phyloP scores from a whole-genome alignment of 306 rosid species.

The Cucurbita argyrosperma region DNA sequence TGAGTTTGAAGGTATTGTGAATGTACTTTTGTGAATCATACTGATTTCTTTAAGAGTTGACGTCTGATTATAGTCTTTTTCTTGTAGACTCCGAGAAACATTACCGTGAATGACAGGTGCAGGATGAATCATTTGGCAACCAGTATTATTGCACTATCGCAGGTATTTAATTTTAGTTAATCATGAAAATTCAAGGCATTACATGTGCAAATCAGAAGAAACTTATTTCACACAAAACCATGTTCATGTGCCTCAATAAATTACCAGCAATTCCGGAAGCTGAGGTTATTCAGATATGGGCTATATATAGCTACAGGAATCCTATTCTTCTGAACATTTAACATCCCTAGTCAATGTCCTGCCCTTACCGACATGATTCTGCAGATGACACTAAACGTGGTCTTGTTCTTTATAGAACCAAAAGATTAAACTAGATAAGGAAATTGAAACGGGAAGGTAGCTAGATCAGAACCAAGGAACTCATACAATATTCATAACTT shows the following conservation, averaged over 20 bases:
- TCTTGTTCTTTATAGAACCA: background rate
- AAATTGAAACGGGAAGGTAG: background rate
- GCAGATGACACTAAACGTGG: background rate
- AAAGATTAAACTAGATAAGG: background rate
- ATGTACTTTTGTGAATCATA: constrained; percentile 4
- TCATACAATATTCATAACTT: background rate
- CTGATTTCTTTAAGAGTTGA: background rate
- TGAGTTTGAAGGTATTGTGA: constrained; percentile 65
- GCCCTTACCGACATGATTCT: background rate
- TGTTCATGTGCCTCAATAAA: background rate
- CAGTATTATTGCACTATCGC: constrained; percentile 70
- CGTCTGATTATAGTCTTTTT: background rate
- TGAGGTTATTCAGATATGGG: background rate
- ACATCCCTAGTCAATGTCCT: background rate
- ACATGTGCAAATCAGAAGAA: too few relatives aligned
- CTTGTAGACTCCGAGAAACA: constrained; percentile 48
- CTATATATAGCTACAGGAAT: background rate
- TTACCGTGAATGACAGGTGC: constrained; percentile 64
- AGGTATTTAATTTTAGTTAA: constrained; percentile 32
- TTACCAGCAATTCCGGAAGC: background rate
- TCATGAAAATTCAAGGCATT: background rate
- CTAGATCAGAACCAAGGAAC: background rate
- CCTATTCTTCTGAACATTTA: background rate
- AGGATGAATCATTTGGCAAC: constrained; percentile 86
- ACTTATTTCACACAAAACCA: too few relatives aligned